A percentile compares a stretch with the other conserved stretches of the same genome.
Conservation (phyloP, 2,329 filamentous ascomycete genomes). For the Hirsutella thompsonii region DNA sequence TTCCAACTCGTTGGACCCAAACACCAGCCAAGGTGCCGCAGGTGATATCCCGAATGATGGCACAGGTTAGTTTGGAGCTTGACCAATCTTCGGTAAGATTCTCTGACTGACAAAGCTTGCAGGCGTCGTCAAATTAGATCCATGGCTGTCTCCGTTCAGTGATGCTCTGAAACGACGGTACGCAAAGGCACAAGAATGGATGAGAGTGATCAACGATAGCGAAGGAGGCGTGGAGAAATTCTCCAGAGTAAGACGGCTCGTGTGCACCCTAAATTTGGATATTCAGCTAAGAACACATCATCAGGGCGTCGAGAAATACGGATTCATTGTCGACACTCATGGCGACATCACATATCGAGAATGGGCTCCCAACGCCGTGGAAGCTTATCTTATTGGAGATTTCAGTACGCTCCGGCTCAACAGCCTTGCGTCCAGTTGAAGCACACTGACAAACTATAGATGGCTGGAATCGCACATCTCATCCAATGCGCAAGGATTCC, state of each 20-base stretch:
- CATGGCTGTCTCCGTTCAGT: slow-evolving; percentile 78
- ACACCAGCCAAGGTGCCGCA: slow-evolving; percentile 22
- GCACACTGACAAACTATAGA: slow-evolving; percentile 39
- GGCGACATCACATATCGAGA: slow-evolving; percentile 86
- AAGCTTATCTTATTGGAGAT: slow-evolving; percentile 81
- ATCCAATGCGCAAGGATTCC: slow-evolving; percentile 74
- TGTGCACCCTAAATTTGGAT: slow-evolving; percentile 2
- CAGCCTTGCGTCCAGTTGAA: neutral
- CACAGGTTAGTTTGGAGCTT: slow-evolving; percentile 44
- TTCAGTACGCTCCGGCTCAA: slow-evolving; percentile 55
- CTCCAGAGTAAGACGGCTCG: slow-evolving; percentile 47
- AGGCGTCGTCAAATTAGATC: slow-evolving; percentile 83
- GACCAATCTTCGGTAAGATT: neutral
- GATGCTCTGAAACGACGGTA: slow-evolving; percentile 66
- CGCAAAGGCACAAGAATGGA: slow-evolving; percentile 72
- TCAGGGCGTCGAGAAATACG: slow-evolving; percentile 76
- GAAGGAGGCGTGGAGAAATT: slow-evolving; percentile 92
- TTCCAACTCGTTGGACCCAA: neutral
- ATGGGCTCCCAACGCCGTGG: slow-evolving; percentile 84
- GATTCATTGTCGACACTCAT: slow-evolving; percentile 68
- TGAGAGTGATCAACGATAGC: slow-evolving; percentile 64
- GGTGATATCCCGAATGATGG: slow-evolving; percentile 51
- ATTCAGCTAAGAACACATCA: neutral
- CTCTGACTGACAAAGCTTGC: slow-evolving; percentile 6
- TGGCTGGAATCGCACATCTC: slow-evolving; percentile 70